Evolutionary conservation across 805 yeast genomes (phyloP).

Genomic region (Saccharomycopsis microspora): DNA sequence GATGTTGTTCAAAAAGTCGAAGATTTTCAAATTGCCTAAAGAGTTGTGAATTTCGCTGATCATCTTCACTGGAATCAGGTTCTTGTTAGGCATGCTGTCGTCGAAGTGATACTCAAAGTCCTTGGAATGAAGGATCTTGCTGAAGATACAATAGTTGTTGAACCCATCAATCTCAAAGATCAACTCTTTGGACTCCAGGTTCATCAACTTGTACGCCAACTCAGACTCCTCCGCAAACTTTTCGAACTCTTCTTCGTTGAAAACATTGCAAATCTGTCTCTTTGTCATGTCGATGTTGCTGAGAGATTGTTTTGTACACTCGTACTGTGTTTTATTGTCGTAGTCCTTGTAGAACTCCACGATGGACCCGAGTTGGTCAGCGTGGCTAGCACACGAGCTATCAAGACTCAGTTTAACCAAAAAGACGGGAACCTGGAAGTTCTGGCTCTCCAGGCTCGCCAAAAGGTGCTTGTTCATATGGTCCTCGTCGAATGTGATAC

Average conservation of each 20-base stretch:
- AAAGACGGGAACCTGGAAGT: conserved; percentile 10
- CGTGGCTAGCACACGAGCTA: neutral
- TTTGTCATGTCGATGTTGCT: neutral
- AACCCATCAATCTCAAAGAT: conserved; percentile 1
- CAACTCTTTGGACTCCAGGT: neutral
- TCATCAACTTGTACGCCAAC: conserved; percentile 1
- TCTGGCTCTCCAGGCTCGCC: neutral
- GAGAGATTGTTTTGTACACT: neutral
- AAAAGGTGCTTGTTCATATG: neutral
- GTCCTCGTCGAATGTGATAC: conserved; percentile 1
- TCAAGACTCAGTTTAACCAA: neutral
- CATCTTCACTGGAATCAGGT: neutral
- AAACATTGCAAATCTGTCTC: conserved; percentile 2
- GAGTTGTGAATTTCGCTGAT: conserved; percentile 1
- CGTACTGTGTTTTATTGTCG: neutral
- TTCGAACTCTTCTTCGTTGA: conserved; percentile 1
- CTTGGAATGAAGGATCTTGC: conserved; percentile 1
- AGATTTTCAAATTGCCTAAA: conserved; percentile 2
- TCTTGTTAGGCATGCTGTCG: neutral
- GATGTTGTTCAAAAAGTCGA: conserved; percentile 5
- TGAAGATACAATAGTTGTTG: conserved; percentile 7
- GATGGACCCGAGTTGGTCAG: neutral
- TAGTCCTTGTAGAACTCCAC: conserved; percentile 3
- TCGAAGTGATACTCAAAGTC: conserved; percentile 6
- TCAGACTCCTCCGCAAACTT: conserved; percentile 1